Base-by-base conservation (phyloP, 2,329 filamentous ascomycete species). In the Pleoardoris graminearum region DNA sequence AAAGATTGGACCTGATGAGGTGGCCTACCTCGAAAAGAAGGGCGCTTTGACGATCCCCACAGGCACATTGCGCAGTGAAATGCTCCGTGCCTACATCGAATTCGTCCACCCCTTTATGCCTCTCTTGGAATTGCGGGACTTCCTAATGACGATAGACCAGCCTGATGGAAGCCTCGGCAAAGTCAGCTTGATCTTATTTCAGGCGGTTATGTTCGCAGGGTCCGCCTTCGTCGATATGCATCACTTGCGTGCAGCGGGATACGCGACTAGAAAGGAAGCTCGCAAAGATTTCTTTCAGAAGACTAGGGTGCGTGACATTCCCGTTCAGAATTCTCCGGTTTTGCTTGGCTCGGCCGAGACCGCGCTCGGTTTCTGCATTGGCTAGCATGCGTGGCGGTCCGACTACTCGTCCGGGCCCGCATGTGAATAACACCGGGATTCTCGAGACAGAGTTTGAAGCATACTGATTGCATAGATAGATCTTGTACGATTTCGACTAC, bases 31-130 rank as follows among this genome's bases (percentile, higher is more conserved):
- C 51, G 83, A 87, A 56, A 83, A 86, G 68, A 97, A 96, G 78
- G 91, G 91, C 4, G 91, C 91, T 1, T 77, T 97, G 60, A 85
- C 85, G 1, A 82, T 97, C 35, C 93, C 93, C 2, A 80, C 83
- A 35, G 74, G 81, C 3, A 75, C 77, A 4, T 78, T 97, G 30
- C 89, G 93, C 65, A 90, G 89, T 70, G 91, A 91, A 53, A 80
- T 97, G 37, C 78, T 97, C 14, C 86, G 87, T 62, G 86, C 86
- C 33, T 97, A 94, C 65, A 82, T 93, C 55, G 89, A 96, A 76
- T 96, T 88, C 70, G 91, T 97, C 7, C 89, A 97, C 71, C 91
- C 92, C 1, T 97, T 90, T 71, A 96, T 97, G 90, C 93, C 93
- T 21, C 79, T 96, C 27, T 77, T 97, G 57, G 91, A 86, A 54